phyloP scores from a whole-genome alignment of 2,329 filamentous ascomycete species.

The Microthyrium microscopicum region DNA sequence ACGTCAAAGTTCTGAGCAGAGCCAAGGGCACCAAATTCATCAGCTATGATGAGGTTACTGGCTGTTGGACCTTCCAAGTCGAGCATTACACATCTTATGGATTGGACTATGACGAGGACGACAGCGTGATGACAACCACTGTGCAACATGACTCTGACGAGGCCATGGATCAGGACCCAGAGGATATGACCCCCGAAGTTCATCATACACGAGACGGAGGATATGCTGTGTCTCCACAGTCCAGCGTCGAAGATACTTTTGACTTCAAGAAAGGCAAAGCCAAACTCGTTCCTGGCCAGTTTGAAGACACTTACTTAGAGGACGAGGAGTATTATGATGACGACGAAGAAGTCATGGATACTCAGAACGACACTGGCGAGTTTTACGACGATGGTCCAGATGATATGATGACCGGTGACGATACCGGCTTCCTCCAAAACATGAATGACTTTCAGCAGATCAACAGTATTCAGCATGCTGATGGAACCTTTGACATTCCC shows the following conservation, averaged over 20 bases:
- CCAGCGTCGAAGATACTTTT: conserved; percentile 36
- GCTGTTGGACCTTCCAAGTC: conserved; percentile 84
- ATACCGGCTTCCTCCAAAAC: too few species aligned
- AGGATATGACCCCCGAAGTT: conserved; percentile 13
- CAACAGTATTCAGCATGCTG: too few species aligned
- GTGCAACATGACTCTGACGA: conserved; percentile 18
- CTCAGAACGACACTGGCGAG: background rate
- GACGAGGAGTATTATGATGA: conserved; percentile 29
- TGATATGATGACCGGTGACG: too few species aligned
- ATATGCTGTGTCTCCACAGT: conserved; percentile 23
- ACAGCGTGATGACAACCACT: conserved; percentile 44
- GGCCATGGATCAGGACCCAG: conserved; percentile 10
- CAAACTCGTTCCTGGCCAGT: conserved; percentile 58
- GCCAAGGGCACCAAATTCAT: conserved; percentile 71
- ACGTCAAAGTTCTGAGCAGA: conserved; percentile 63
- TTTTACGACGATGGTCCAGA: background rate
- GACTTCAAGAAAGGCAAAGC: conserved; percentile 36
- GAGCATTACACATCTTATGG: conserved; percentile 95
- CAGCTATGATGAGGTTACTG: conserved; percentile 60
- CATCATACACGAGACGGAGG: conserved; percentile 13
- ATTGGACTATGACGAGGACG: conserved; percentile 55
- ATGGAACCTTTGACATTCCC: background rate
- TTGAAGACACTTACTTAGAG: conserved; percentile 45
- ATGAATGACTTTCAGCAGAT: too few species aligned
- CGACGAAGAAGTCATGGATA: conserved; percentile 6